These are phyloP conservation scores for Xylariaceae sp. DNA, from an alignment of 2,329 filamentous ascomycete genomes.

Conservation along the genomic window DNA sequence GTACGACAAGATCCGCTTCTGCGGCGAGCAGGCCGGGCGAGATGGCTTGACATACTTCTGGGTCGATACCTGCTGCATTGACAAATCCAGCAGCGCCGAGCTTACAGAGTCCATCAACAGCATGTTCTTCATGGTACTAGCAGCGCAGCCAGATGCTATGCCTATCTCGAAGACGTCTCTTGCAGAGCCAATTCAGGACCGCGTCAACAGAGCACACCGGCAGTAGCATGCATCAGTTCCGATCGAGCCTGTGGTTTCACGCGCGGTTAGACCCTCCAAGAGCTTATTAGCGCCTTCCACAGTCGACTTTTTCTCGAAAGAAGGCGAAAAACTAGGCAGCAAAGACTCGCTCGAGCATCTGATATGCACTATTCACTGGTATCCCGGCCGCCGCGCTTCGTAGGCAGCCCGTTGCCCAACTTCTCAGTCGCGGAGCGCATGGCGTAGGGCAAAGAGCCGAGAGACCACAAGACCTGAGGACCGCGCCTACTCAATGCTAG, in stretches of 20 bases:
- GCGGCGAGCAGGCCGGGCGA: neutral
- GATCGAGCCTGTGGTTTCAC: constrained; percentile 3
- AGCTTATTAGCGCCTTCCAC: constrained; percentile 5
- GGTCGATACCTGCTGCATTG: constrained; percentile 8
- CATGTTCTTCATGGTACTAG: constrained; percentile 10
- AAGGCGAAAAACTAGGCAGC: neutral
- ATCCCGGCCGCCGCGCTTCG: constrained; percentile 1
- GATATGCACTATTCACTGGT: constrained; percentile 1
- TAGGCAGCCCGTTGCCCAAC: neutral
- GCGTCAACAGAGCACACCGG: neutral
- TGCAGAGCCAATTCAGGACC: neutral
- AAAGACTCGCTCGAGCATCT: neutral
- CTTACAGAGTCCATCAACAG: constrained; percentile 4
- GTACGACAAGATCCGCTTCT: constrained; percentile 4
- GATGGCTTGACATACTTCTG: neutral
- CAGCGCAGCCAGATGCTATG: neutral
- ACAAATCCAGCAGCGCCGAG: constrained; percentile 3
- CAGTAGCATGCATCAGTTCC: neutral
- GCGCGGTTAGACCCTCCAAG: constrained; percentile 7
- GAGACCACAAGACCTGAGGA: constrained; percentile 17
- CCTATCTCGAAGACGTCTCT: neutral
- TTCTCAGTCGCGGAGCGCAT: constrained; percentile 7
- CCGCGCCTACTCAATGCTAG: constrained; percentile 15
- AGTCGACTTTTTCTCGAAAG: constrained; percentile 4
- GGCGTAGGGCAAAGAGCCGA: constrained; percentile 7